phyloP scores from a whole-genome alignment of 768 basidiomycete genomes.

The Saitozyma podzolica region DNA sequence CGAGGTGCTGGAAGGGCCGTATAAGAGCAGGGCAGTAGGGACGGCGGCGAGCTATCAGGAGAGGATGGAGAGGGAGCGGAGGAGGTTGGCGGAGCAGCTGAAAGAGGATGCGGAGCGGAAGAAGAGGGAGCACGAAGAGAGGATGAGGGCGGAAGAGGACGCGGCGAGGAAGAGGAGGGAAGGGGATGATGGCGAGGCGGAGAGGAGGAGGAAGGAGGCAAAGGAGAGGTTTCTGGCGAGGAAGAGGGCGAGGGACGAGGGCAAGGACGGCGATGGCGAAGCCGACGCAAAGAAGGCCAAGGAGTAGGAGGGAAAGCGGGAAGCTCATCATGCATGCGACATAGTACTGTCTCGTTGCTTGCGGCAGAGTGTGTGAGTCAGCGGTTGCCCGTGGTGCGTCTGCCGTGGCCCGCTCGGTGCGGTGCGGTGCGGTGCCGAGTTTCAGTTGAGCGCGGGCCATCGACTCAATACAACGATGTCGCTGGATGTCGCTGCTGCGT shows the following conservation, averaged over 20 bases:
- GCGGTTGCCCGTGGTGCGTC: too few species aligned
- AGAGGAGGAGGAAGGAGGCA: conserved; percentile 46
- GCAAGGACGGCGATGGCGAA: conserved; percentile 53
- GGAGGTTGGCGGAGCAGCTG: conserved; percentile 77
- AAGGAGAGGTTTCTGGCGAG: conserved; percentile 46
- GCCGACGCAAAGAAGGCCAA: too few species aligned
- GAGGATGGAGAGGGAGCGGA: conserved; percentile 76
- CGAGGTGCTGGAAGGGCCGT: conserved; percentile 27
- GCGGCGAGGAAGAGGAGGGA: conserved; percentile 53
- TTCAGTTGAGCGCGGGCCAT: too few species aligned
- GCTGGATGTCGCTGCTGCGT: too few species aligned
- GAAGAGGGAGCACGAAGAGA: conserved; percentile 62
- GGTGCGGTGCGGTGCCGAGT: too few species aligned
- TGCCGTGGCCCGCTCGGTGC: too few species aligned
- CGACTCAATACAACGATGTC: too few species aligned
- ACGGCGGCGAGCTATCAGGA: conserved; percentile 75
- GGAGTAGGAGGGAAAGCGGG: too few species aligned
- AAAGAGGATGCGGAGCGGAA: conserved; percentile 66
- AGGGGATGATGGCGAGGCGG: conserved; percentile 49
- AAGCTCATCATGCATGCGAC: too few species aligned
- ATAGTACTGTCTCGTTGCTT: too few species aligned
- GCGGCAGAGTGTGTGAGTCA: too few species aligned
- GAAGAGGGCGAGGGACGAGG: conserved; percentile 51
- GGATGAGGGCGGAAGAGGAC: conserved; percentile 67
- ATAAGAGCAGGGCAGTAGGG: conserved; percentile 68